A percentile compares a stretch with the other conserved stretches of the same genome.
These are phyloP conservation scores for Candida suzukii DNA, from an alignment of 805 yeast species.

Conservation along the genomic window DNA sequence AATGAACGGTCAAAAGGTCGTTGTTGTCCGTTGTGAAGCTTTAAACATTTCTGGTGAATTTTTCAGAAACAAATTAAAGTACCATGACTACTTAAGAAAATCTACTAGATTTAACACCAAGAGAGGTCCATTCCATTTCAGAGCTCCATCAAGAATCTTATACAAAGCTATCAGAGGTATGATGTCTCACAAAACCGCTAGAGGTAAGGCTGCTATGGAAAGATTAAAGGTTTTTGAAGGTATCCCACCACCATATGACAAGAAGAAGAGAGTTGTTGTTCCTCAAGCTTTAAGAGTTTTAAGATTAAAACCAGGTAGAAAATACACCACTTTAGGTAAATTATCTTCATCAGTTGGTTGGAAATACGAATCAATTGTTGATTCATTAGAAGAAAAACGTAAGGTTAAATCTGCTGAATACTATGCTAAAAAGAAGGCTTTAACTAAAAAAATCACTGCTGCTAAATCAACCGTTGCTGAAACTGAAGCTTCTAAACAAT, in stretches of 20 bases:
- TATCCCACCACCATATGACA: slow-evolving; percentile 99
- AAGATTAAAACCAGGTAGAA: slow-evolving; percentile 99
- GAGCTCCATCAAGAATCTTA: slow-evolving; percentile 99
- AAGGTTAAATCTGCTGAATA: slow-evolving; percentile 98
- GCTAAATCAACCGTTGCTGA: slow-evolving; percentile 85
- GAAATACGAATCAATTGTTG: slow-evolving; percentile 98
- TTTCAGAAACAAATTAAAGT: slow-evolving; percentile 99
- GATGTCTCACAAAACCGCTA: slow-evolving; percentile 99
- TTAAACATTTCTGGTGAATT: slow-evolving; percentile 99
- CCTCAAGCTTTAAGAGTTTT: slow-evolving; percentile 99
- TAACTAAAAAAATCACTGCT: slow-evolving; percentile 82
- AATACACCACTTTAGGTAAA: slow-evolving; percentile 97
- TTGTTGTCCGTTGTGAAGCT: slow-evolving; percentile 95
- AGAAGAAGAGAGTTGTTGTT: slow-evolving; percentile 99
- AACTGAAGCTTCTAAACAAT: slow-evolving; percentile 85
- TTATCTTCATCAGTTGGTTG: slow-evolving; percentile 96
- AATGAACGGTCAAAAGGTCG: slow-evolving; percentile 96
- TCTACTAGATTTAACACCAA: slow-evolving; percentile 97
- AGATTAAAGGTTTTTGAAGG: slow-evolving; percentile 99
- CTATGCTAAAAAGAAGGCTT: slow-evolving; percentile 98
- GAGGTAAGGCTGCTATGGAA: slow-evolving; percentile 99
- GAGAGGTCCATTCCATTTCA: slow-evolving; percentile 99
- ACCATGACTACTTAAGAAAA: slow-evolving; percentile 99
- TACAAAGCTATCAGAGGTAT: slow-evolving; percentile 99
- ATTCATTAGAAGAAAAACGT: slow-evolving; percentile 98